Percentiles rank a stretch among this genome's conserved stretches.
Evolutionary conservation across 257 asterid species (phyloP).

Genomic region (Plantago major): DNA sequence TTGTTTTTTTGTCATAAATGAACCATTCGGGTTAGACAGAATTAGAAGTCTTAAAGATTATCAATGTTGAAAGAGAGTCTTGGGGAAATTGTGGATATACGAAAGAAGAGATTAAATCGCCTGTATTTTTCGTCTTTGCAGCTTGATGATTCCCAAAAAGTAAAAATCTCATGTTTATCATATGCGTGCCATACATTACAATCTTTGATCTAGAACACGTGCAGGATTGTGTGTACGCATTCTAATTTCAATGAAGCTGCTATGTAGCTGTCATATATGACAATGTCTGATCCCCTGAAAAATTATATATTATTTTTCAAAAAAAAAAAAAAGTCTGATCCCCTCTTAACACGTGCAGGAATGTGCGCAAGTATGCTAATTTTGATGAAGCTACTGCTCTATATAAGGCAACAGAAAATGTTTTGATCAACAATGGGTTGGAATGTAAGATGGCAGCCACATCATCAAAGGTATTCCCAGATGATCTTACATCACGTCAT

Average conservation of each 20-base stretch:
- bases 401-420: slow-evolving; percentile 58
- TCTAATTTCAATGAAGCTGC: slow-evolving; percentile 21
- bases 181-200: background rate
- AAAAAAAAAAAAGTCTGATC: no score
- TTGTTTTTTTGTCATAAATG: no score
- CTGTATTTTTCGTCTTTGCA: background rate
- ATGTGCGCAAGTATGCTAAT: slow-evolving; percentile 45
- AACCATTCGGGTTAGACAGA: background rate
- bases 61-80: no score
- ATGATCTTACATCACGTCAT: background rate
- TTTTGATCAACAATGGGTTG: slow-evolving; percentile 66
- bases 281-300: slow-evolving; percentile 19
- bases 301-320: no score
- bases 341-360: slow-evolving; percentile 42
- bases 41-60: background rate
- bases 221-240: background rate
- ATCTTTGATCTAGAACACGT: background rate
- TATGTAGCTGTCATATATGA: slow-evolving; percentile 21
- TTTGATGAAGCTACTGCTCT: slow-evolving; percentile 55
- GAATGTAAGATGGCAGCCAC: slow-evolving; percentile 90
- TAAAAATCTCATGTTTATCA: no score
- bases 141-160: background rate
- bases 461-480: slow-evolving; percentile 71
- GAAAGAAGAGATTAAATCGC: background rate
- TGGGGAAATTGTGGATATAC: background rate